Evolutionary conservation across 192 early-diverging fungal species (phyloP), one percentile per base, ranked within the genome.

Genomic region (Paraglomus brasilianum): DNA sequence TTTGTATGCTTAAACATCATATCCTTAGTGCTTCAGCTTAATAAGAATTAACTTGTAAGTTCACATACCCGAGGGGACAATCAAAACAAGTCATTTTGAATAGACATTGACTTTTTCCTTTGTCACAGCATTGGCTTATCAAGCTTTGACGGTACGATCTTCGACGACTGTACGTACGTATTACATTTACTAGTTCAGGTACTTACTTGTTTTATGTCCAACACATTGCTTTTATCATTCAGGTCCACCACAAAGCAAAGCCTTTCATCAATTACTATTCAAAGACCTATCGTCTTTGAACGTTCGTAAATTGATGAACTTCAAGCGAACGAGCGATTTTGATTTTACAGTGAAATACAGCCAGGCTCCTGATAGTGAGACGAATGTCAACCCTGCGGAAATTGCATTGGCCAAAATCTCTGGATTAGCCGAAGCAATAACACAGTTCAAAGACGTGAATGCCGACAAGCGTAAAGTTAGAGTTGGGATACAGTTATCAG

Each of bases 221-320:
- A 30, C 30, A 30, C 3, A 30, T 50, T 50, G 17, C 21, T 7
- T 22, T 15, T 30, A 19, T 44, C 13, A 30, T 56, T 17, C 24
- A 72, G 72, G 50, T 10, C 22, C 21, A 11, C 59, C 62, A 14
- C 69, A 74, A 60, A 72, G 66, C 43, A 79, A 80, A 62, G 67
- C 48, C 22, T 77, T 81, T 43, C 62, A 76, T 17, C n/a, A n/a
- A n/a, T n/a, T n/a, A 88, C 88, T 74, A 21, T 95, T 88, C 68
- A 76, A 77, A 36, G 81, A 87, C 38, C 90, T 85, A 38, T 83
- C 89, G 10, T 70, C 84, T 2, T 76, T 97, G 24, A 91, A 91
- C 8, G 81, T 88, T 21, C 91, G 93, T 45, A 96, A 96, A 70
- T 78, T 93, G 43, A 89, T 98, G 80, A 90, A 80, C 75, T 92